Base-by-base conservation (phyloP, 2,329 filamentous ascomycete species). In the Exophiala aquamarina region DNA sequence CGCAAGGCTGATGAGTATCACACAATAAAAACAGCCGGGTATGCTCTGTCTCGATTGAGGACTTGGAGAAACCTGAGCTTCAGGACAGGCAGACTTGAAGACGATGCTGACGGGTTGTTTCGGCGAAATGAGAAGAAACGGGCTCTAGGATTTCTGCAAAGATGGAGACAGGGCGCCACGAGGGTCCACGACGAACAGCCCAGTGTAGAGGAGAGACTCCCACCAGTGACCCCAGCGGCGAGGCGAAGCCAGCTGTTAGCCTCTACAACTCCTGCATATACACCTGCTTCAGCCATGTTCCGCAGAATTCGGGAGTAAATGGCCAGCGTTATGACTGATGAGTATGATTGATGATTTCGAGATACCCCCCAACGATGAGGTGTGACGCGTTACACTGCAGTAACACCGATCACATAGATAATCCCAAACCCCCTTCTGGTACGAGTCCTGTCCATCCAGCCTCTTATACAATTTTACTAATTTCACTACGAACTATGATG, bases 231-330 rank as follows among this genome's bases (percentile, higher is more conserved):
- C n/a, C 52, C 52, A 5, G 52, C 52, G 11, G 52, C 52, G 11
- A 43, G 52, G 42, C 45, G 52, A 38, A 49, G 32, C 20, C 52
- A 52, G 26, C 36, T 55, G 36, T 39, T 55, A 3, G 45, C 49
- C 3, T 55, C 52, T 4, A 55, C 52, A 7, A 55, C 52, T 13
- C 52, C 52, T 14, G 52, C 49, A 9, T 55, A 55, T 21, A 55
- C 52, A 4, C 52, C 52, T 21, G 52, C 42, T 14, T 21, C 35
- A 15, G 52, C 32, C 10, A 13, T 55, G 3, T 55, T 55, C 41
- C 38, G 42, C n/a, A 23, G n/a, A 3, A 32, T 11, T 4, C 31
- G 32, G 42, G 10, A 13, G 15, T 37, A 17, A 18, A 37, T 4
- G 35, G 35, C 7, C 18, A 8, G n/a, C 10, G 35, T 18, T 8